phyloP scores from a whole-genome alignment of 2,329 filamentous ascomycete species.

The Colletotrichum endophyticum region DNA sequence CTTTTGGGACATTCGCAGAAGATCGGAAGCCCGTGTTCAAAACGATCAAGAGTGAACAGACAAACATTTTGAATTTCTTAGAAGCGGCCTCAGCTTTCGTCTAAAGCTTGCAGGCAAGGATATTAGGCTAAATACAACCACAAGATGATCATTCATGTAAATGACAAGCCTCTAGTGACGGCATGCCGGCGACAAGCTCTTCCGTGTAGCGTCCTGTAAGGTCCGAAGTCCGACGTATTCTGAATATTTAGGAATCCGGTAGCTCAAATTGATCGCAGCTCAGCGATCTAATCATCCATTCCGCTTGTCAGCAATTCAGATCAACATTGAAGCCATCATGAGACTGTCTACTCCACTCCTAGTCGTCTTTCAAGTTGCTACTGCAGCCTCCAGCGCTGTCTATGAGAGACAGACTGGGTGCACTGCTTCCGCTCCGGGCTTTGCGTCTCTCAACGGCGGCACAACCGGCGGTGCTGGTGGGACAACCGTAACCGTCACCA shows the following conservation, averaged over 20 bases:
- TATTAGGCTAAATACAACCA: background rate
- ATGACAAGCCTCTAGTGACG: background rate
- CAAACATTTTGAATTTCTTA: background rate
- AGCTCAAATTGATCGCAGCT: background rate
- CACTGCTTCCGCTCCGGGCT: slow-evolving; percentile 23
- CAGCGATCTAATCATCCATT: background rate
- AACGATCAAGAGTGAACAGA: background rate
- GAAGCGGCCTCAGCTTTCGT: background rate
- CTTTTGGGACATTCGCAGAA: background rate
- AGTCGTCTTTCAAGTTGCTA: background rate
- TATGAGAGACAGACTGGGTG: background rate
- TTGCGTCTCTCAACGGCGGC: slow-evolving; percentile 28
- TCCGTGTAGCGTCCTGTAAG: background rate
- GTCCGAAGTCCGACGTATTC: background rate
- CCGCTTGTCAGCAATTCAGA: fast-evolving
- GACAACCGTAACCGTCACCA: slow-evolving; percentile 22
- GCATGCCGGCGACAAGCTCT: background rate
- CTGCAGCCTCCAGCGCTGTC: background rate
- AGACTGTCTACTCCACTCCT: background rate
- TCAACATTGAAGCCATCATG: background rate
- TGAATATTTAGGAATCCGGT: background rate
- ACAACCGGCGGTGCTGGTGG: slow-evolving; percentile 27
- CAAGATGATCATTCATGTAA: background rate
- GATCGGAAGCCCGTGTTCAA: background rate
- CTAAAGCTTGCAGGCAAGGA: background rate